A percentile compares a stretch with the other conserved stretches of the same genome.
phyloP scores from a whole-genome alignment of 2,329 filamentous ascomycete species.

The Penicillium verrucosum region DNA sequence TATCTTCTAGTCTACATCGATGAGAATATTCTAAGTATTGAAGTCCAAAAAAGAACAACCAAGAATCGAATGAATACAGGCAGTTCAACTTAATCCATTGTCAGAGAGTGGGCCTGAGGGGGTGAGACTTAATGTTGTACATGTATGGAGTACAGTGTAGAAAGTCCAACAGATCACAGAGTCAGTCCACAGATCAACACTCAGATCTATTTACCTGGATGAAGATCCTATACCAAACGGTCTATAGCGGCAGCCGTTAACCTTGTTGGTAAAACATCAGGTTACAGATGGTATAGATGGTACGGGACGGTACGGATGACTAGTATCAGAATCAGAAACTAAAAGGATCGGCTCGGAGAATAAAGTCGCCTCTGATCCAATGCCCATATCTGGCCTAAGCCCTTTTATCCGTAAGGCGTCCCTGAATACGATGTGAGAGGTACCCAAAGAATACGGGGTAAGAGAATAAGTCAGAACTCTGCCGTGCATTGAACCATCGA shows the following conservation, averaged over 20 bases:
- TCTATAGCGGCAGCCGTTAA: slow-evolving; percentile 3
- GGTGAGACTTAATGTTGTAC: background rate
- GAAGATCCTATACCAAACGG: slow-evolving; percentile 9
- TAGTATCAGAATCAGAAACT: slow-evolving; percentile 5
- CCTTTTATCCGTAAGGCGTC: slow-evolving; percentile 1
- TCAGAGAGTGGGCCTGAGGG: background rate
- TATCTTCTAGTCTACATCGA: background rate
- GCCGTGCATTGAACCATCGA: slow-evolving; percentile 3
- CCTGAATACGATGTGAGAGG: background rate
- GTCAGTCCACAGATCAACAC: slow-evolving; percentile 4
- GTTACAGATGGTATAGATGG: slow-evolving; percentile 6
- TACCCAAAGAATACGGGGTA: slow-evolving; percentile 8
- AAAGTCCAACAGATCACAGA: slow-evolving; percentile 3
- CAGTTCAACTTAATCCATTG: background rate
- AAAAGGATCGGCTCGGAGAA: slow-evolving; percentile 14
- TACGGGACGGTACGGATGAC: background rate
- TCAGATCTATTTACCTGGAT: slow-evolving; percentile 6
- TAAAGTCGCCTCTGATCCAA: slow-evolving; percentile 14
- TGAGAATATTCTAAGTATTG: background rate
- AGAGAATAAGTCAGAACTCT: background rate
- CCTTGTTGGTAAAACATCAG: slow-evolving; percentile 4
- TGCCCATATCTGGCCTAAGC: slow-evolving; percentile 7
- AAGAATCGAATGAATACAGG: background rate
- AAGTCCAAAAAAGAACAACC: background rate
- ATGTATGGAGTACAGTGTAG: background rate